Conservation (phyloP, 2,329 filamentous ascomycete genomes). For the Epichloe brachyelytri region DNA sequence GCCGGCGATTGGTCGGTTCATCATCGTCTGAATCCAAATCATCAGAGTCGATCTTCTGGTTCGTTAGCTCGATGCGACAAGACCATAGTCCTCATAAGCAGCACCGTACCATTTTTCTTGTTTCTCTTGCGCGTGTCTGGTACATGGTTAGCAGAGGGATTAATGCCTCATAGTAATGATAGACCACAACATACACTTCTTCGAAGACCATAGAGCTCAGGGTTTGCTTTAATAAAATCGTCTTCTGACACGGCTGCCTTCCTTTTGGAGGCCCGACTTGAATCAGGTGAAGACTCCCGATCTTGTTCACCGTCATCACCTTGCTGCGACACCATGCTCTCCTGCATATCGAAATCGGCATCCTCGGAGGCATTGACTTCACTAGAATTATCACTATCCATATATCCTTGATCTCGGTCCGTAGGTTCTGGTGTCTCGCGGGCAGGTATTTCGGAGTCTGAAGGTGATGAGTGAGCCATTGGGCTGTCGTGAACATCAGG, state of each 20-base stretch:
- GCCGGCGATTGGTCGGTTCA: slow-evolving; percentile 41
- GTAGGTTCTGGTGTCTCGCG: slow-evolving; percentile 28
- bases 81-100: slow-evolving; percentile 3
- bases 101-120: slow-evolving; percentile 42
- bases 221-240: slow-evolving; percentile 79
- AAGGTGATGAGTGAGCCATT: slow-evolving; percentile 32
- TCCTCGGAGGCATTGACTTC: slow-evolving; percentile 49
- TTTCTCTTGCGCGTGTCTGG: slow-evolving; percentile 44
- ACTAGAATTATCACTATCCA: slow-evolving; percentile 35
- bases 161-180: slow-evolving; percentile 13
- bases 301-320: slow-evolving; percentile 36
- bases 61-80: slow-evolving; percentile 1
- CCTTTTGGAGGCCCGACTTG: slow-evolving; percentile 59
- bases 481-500: slow-evolving; percentile 56
- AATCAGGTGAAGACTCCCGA: slow-evolving; percentile 58
- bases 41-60: slow-evolving; percentile 34
- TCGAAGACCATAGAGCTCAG: slow-evolving; percentile 85
- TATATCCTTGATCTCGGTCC: slow-evolving; percentile 26
- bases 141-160: slow-evolving; percentile 10
- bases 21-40: slow-evolving; percentile 65
- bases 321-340: slow-evolving; percentile 33
- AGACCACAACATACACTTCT: slow-evolving; percentile 59
- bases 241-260: slow-evolving; percentile 58
- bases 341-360: slow-evolving; percentile 65
- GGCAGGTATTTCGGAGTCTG: slow-evolving; percentile 26